Conservation (phyloP, 148 eudicot species). For the Chenopodium berlandieri region DNA sequence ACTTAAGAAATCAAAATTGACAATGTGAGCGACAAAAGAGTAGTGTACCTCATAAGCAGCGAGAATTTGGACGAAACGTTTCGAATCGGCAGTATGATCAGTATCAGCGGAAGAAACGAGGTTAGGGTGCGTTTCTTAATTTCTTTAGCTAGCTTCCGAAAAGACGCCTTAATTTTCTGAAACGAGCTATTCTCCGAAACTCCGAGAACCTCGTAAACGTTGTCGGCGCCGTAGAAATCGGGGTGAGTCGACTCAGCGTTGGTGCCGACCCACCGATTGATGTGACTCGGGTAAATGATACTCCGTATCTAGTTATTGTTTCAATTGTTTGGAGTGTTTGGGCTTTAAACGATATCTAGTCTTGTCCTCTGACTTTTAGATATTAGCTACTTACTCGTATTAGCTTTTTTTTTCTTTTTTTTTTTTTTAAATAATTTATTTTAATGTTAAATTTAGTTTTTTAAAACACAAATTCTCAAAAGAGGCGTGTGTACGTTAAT, state of each 20-base stretch:
- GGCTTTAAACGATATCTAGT: no score
- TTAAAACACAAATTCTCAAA: no score
- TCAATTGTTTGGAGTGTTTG: no score
- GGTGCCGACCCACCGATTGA: conserved; percentile 39
- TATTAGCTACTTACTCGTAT: no score
- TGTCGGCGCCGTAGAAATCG: conserved; percentile 51
- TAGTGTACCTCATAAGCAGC: conserved; percentile 80
- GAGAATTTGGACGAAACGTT: conserved; percentile 61
- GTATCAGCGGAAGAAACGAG: conserved; percentile 39
- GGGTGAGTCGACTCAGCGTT: conserved; percentile 41
- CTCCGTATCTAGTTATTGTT: no score
- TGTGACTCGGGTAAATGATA: conserved; percentile 19
- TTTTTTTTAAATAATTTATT: no score
- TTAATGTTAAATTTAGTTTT: no score
- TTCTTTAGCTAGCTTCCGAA: conserved; percentile 82
- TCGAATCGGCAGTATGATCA: conserved; percentile 37
- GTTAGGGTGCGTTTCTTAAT: conserved; percentile 97
- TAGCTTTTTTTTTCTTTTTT: no score
- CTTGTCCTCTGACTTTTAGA: no score
- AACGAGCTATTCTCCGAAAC: conserved; percentile 64
- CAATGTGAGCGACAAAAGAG: background rate
- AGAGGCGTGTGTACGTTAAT: no score
- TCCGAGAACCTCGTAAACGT: conserved; percentile 65
- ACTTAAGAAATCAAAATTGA: background rate
- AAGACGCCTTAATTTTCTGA: conserved; percentile 66